These are phyloP conservation scores for Aspergillus tubingensis DNA, from an alignment of 2,329 filamentous ascomycete species.

Conservation along the genomic window DNA sequence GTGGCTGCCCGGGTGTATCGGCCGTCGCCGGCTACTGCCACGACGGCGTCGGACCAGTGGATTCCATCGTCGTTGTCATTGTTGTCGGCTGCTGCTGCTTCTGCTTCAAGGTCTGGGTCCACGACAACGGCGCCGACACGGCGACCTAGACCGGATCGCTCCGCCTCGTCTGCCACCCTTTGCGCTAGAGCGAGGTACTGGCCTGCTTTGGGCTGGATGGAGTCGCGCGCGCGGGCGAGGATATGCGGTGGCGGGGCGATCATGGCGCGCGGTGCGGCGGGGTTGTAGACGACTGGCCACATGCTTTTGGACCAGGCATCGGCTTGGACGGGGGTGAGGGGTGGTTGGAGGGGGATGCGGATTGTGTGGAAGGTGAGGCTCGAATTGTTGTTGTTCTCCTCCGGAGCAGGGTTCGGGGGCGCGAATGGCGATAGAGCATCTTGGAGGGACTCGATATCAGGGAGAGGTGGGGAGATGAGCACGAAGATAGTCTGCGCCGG, in stretches of 20 bases:
- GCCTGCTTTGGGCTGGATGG: constrained; percentile 41
- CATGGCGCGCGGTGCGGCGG: constrained; percentile 45
- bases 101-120: constrained; percentile 41
- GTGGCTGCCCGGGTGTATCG: constrained; percentile 37
- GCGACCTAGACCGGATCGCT: constrained; percentile 40
- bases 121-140: constrained; percentile 49
- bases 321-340: constrained; percentile 43
- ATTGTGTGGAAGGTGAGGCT: constrained; percentile 33
- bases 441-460: constrained; percentile 36
- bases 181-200: constrained; percentile 44
- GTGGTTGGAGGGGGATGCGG: constrained; percentile 45
- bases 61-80: constrained; percentile 7
- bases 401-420: constrained; percentile 14
- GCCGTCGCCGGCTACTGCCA: constrained; percentile 49
- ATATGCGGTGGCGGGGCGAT: constrained; percentile 45
- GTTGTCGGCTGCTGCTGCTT: constrained; percentile 19
- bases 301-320: constrained; percentile 42
- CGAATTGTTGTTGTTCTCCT: background rate
- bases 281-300: constrained; percentile 50
- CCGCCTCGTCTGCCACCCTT: constrained; percentile 42
- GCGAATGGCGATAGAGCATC: constrained; percentile 42
- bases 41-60: constrained; percentile 38
- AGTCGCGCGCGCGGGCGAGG: constrained; percentile 35
- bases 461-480: constrained; percentile 44
- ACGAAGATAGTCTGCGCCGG: constrained; percentile 42